Percentiles rank a stretch among this genome's conserved stretches.
phyloP scores from a whole-genome alignment of 768 basidiomycete species.

The Leucocoprinus leucothites region DNA sequence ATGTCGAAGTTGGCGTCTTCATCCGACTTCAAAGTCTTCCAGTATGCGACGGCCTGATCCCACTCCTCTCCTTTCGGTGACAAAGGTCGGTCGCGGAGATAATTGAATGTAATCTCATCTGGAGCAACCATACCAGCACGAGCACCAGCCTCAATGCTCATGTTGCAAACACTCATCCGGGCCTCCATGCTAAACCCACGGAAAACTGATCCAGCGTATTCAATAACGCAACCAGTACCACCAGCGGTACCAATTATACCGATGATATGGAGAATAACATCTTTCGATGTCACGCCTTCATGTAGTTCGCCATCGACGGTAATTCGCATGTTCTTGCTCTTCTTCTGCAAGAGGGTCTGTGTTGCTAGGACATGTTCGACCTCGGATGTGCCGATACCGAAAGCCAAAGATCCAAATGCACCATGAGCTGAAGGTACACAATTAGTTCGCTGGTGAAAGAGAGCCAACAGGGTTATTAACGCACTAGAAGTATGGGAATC shows the following conservation, averaged over 20 bases:
- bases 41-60: constrained; percentile 84
- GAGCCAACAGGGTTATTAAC: constrained; percentile 21
- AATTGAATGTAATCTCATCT: constrained; percentile 82
- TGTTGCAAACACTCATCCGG: constrained; percentile 89
- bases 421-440: constrained; percentile 62
- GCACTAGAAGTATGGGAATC: constrained; percentile 91
- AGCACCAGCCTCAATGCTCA: constrained; percentile 94
- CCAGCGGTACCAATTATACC: constrained; percentile 92
- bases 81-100: constrained; percentile 78
- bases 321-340: constrained; percentile 91
- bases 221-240: constrained; percentile 88
- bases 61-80: constrained; percentile 82
- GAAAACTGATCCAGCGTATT: constrained; percentile 88
- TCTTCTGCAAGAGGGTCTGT: constrained; percentile 83
- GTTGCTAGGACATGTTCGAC: constrained; percentile 94
- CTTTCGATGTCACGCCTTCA: constrained; percentile 86
- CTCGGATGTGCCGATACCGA: constrained; percentile 92
- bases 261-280: constrained; percentile 88
- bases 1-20: constrained; percentile 83
- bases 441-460: not conserved
- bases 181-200: constrained; percentile 87
- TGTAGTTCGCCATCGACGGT: constrained; percentile 78
- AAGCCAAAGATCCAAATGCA: constrained; percentile 89
- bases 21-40: constrained; percentile 77
- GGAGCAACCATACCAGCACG: constrained; percentile 93